These are phyloP conservation scores for Phytophthora sansomeana DNA, from an alignment of 352 stramenopile genomes.

Conservation along the genomic window DNA sequence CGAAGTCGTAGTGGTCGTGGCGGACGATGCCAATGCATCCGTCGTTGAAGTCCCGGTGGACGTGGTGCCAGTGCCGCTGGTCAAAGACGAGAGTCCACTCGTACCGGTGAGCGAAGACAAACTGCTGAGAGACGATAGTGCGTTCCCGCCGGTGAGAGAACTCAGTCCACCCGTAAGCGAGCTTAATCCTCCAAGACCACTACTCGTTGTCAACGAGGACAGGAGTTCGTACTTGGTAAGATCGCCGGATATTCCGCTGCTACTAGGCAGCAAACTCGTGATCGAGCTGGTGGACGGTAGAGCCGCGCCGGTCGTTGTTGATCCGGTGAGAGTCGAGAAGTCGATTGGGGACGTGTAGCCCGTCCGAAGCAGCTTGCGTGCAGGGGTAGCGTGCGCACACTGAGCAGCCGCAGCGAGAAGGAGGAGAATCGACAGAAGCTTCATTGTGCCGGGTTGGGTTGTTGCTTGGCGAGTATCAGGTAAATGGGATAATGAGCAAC, in stretches of 20 bases:
- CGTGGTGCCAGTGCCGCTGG: background rate
- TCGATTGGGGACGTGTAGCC: background rate
- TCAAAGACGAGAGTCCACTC: background rate
- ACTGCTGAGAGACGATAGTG: background rate
- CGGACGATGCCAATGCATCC: background rate
- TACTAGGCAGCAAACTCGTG: constrained; percentile 7
- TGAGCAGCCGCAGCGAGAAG: background rate
- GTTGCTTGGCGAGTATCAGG: background rate
- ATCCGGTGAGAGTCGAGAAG: constrained; percentile 8
- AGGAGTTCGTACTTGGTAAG: constrained; percentile 16
- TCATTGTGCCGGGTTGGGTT: background rate
- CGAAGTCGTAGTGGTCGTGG: background rate
- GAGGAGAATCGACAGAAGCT: background rate
- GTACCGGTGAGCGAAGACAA: background rate
- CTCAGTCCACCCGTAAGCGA: background rate
- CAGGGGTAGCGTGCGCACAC: background rate
- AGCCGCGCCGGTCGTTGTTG: background rate
- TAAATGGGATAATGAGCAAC: constrained; percentile 6
- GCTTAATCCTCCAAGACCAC: background rate
- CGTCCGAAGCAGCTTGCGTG: constrained; percentile 4
- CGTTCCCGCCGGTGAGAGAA: background rate
- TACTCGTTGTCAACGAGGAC: background rate
- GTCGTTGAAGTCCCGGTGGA: background rate
- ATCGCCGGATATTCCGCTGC: background rate
- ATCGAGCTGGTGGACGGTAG: constrained; percentile 2